Base-by-base conservation (phyloP, 306 rosid species). In the Myrica gale region DNA sequence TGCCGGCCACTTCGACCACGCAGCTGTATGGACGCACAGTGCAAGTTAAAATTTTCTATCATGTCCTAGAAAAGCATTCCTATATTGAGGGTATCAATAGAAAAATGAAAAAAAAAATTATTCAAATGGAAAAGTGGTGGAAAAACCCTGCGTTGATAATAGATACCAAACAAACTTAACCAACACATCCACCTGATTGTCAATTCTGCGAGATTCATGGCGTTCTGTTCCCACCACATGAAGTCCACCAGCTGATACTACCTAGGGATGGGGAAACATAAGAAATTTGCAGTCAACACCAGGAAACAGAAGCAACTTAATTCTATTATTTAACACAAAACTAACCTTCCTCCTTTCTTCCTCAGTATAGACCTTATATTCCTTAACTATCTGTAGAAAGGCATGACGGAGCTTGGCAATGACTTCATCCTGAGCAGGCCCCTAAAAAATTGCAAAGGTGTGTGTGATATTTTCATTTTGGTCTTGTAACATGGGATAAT, bases 1-100 rank as follows among this genome's bases (percentile, higher is more conserved):
- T 92, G 97, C 76, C 97, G 84, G 76, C 98, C 98, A 78, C 93
- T 92, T 79, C 98, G 94, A 68, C 98, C 98, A 60, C 97, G 96
- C 78, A 95, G 80, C 98, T 95, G 74, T 65, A 84, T 20, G 48
- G 46, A 68, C 72, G 82, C 65, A 81, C 70, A 80, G 69, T 52
- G 53, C 65, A 56, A 77, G 62, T 73, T 72, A 52, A 67, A 52
- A 41, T 76, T 76, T 76, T 76, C 72, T 68, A 78, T 48, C 73
- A 60, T n/a, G 52, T 63, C 69, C 55, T 76, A 39, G 61, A 58
- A 68, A 75, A 69, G 37, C 58, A 62, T 72, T 72, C 63, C 58
- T 52, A 45, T 16, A 37, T 37, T 68, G 48, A 70, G 75, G 58
- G 71, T 19, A 67, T 21, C 56, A 37, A 54, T 57, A 52, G 72